These are phyloP conservation scores for Trametes cingulata DNA, from an alignment of 768 basidiomycete genomes.

Conservation along the genomic window DNA sequence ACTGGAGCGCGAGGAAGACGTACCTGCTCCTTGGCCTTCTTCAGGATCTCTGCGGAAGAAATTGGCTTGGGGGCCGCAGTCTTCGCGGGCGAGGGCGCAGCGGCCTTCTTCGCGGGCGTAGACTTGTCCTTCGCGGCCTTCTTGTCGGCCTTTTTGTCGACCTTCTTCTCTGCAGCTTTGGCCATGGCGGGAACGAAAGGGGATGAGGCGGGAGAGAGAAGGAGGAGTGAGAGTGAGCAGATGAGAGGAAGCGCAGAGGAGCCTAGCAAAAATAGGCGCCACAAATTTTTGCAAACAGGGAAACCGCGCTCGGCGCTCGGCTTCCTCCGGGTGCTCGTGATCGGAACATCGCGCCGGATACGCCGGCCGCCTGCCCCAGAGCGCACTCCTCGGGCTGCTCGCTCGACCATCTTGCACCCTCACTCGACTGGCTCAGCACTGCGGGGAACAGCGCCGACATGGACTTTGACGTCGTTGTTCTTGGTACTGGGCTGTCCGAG, in stretches of 20 bases:
- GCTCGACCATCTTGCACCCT: not conserved
- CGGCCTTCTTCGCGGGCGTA: slow-evolving; percentile 38
- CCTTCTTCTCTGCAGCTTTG: slow-evolving; percentile 39
- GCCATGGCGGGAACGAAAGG: slow-evolving; percentile 35
- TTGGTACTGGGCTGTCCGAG: slow-evolving; percentile 82
- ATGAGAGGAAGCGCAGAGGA: slow-evolving; percentile 6
- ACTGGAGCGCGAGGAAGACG: not conserved
- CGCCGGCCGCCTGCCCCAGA: not conserved
- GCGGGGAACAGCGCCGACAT: slow-evolving; percentile 22
- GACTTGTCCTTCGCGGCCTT: slow-evolving; percentile 31
- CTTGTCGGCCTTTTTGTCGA: slow-evolving; percentile 36
- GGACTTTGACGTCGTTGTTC: slow-evolving; percentile 66
- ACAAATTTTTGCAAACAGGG: slow-evolving; percentile 25
- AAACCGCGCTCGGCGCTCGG: slow-evolving; percentile 9
- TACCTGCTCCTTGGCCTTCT: slow-evolving; percentile 37
- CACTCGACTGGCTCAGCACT: not conserved
- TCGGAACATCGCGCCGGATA: not conserved
- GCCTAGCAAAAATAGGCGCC: slow-evolving; percentile 19
- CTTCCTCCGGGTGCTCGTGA: slow-evolving; percentile 1
- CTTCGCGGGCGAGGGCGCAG: slow-evolving; percentile 29
- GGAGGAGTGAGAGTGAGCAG: slow-evolving; percentile 5
- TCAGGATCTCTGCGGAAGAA: slow-evolving; percentile 45
- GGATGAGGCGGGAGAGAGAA: slow-evolving; percentile 7
- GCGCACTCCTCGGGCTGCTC: not conserved
- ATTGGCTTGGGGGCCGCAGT: slow-evolving; percentile 31